These are phyloP conservation scores for Saksenaea vasiformis DNA, from an alignment of 371 early-diverging fungal genomes.

Conservation along the genomic window DNA sequence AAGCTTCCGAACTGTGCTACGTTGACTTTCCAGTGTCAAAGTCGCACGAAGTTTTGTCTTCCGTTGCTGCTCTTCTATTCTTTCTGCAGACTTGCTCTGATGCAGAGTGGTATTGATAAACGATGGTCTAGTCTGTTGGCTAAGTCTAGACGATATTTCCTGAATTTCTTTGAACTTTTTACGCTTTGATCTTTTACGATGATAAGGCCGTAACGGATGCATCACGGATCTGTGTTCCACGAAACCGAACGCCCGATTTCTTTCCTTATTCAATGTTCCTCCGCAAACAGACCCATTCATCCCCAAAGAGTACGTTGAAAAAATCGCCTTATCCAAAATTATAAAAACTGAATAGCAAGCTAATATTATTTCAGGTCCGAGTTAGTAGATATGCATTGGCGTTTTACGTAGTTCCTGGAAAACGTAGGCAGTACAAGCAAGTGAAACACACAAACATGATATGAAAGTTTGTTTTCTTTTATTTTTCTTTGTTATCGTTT, in stretches of 20 bases:
- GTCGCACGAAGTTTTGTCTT: not conserved
- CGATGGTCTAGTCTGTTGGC: not conserved
- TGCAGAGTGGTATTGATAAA: not conserved
- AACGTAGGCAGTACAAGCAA: too few relatives aligned
- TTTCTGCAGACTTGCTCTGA: not conserved
- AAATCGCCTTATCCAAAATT: not conserved
- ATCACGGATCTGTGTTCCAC: constrained; percentile 7
- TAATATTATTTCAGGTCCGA: too few relatives aligned
- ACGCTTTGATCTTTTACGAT: not conserved
- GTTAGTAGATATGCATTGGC: too few relatives aligned
- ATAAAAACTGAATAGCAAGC: too few relatives aligned
- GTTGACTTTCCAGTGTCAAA: not conserved
- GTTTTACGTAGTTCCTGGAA: too few relatives aligned
- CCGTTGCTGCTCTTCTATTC: not conserved
- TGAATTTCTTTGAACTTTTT: not conserved
- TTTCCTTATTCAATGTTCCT: not conserved
- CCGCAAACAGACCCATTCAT: not conserved
- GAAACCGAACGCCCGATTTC: constrained; percentile 6
- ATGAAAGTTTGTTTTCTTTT: too few relatives aligned
- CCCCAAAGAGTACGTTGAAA: not conserved
- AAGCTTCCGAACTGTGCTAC: not conserved
- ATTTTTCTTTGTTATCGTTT: too few relatives aligned
- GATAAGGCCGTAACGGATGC: not conserved
- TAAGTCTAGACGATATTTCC: not conserved
- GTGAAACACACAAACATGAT: too few relatives aligned